Evolutionary conservation across 2,329 filamentous ascomycete genomes (phyloP).

Genomic region (Hypoxylon sp.): DNA sequence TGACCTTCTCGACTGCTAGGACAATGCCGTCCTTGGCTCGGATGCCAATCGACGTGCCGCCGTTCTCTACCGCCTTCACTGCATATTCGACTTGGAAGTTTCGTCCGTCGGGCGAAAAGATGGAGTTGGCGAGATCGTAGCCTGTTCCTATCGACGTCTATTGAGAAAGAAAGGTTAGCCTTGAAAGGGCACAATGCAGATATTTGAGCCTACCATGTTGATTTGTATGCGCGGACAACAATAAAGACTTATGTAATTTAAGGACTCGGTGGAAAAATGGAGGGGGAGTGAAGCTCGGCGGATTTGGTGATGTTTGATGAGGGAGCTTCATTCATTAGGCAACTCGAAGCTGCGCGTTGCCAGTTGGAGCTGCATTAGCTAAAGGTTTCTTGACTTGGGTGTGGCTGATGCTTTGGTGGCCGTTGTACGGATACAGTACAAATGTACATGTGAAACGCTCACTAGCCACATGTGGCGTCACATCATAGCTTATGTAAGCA

Average conservation of each 20-base stretch:
- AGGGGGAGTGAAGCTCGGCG: conserved; percentile 41
- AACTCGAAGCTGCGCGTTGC: conserved; percentile 53
- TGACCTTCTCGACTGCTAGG: conserved; percentile 95
- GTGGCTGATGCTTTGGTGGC: conserved; percentile 15
- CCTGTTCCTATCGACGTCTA: conserved; percentile 99
- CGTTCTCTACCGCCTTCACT: conserved; percentile 98
- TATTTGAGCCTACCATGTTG: conserved; percentile 43
- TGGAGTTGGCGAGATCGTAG: conserved; percentile 99
- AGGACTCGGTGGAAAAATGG: conserved; percentile 6
- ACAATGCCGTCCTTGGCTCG: conserved; percentile 97
- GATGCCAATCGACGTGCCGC: conserved; percentile 95
- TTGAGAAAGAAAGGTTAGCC: conserved; percentile 35
- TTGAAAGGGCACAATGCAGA: background rate
- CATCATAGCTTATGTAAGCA: background rate
- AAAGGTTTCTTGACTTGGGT: background rate
- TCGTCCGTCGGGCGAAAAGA: conserved; percentile 98
- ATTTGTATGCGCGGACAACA: conserved; percentile 8
- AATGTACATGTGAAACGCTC: background rate
- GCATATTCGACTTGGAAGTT: conserved; percentile 99
- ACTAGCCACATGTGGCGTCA: conserved; percentile 11
- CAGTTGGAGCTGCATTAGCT: conserved; percentile 32
- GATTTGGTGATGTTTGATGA: conserved; percentile 40
- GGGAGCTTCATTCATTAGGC: conserved; percentile 46
- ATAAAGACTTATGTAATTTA: conserved; percentile 4
- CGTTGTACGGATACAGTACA: background rate